Base-by-base conservation (phyloP, 2,329 filamentous ascomycete species). In the Fusarium veterinarium region DNA sequence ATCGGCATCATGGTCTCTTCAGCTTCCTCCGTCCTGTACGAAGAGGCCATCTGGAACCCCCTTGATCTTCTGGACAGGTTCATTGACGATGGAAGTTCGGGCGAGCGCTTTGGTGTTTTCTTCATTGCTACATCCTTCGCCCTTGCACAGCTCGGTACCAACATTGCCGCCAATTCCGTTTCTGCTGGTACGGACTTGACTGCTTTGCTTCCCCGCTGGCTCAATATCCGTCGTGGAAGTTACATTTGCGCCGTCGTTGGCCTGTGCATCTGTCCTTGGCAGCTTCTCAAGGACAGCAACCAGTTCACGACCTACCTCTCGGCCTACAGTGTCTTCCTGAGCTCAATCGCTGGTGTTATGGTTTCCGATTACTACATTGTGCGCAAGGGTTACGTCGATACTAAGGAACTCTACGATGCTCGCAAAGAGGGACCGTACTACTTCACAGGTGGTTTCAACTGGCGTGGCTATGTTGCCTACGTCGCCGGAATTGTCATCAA, bases 291-390 rank as follows among this genome's bases (percentile, higher is more conserved):
- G 4, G 85, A 86, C 48, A 89, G 90, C 48, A 97, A 95, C 85
- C 91, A 92, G 82, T 97, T 97, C 84, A 96, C 93, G 1, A 97
- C 93, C 7, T 97, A 97, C 79, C 90, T 98, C 2, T 96, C 93
- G 2, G 92, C 95, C 2, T 97, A 97, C 84, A 95, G 93, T 6
- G 94, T 98, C 63, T 98, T 98, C 83, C 88, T 98, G n/a, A 95
- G 93, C 66, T 94, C 93, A 46, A 97, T 98, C 71, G 95, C 94
- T 1, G 95, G 95, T n/a, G 94, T 97, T 72, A 96, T 97, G 84
- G 86, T 95, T 67, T 89, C 87, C 75, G 95, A 98, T 81, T 98
- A 98, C 85, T 98, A 97, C 82, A 70, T 92, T 62, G 93, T 97
- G 9, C 92, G 95, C 64, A 91, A 88, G 65, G 95, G 95, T 9